Base-by-base conservation (phyloP, 2,329 filamentous ascomycete genomes). In the Cordyceps javanica region DNA sequence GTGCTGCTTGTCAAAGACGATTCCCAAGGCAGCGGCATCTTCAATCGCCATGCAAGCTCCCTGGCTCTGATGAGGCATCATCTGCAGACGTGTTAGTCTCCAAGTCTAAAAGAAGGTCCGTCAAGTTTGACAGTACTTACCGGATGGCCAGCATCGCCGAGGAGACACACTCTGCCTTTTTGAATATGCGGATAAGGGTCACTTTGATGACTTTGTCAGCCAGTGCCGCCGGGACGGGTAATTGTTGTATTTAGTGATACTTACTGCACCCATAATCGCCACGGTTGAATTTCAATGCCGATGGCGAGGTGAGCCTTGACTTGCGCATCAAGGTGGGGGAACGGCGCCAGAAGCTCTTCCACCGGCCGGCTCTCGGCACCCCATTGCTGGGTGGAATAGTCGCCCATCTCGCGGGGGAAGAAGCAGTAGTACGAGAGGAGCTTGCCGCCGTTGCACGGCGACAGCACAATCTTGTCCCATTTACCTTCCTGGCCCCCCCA, bases 351-450 rank as follows among this genome's bases (percentile, higher is more conserved):
- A 1, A 86, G 69, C 61, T 87, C 82, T 57, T 84, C 81, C 0
- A 82, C 74, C 0, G 81, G 77, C 2, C 70, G 66, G 7, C 75
- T 76, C 26, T 80, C 78, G 0, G 73, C 73, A 0, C 78, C 82
- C 84, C 85, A 88, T 10, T 75, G 77, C 55, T 88, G 83, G 44
- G 72, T 80, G 3, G 77, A 75, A 65, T 83, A 88, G 66, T 88
- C 83, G 7, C 82, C 82, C 59, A 77, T 70, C 6, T 65, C 69
- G 5, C 69, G 76, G 0, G 84, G 80, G 69, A 87, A 88, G 75
- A 88, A 88, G 71, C 85, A 87, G 71, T 89, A 89, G 72, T 86
- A 89, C 0, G 83, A 87, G 3, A 88, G 74, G 3, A 88, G 72
- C 60, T 80, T 80, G 55, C 85, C 85, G 23, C 79, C 80, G 65